Conservation (phyloP, 371 early-diverging fungal species). For the Basidiobolus meristosporus region DNA sequence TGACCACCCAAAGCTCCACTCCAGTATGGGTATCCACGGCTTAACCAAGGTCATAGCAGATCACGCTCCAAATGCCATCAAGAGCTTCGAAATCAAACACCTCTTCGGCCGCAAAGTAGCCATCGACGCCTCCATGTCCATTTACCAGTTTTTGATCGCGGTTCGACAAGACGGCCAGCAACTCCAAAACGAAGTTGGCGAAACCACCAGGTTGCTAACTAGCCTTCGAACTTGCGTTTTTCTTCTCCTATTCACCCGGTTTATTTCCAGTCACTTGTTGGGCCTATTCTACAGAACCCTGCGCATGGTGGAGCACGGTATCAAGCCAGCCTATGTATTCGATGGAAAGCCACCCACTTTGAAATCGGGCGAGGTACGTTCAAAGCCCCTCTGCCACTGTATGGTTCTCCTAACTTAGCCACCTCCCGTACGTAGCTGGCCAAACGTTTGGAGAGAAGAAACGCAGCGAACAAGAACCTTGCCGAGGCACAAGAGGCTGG, state of each 20-base stretch:
- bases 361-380: constrained; percentile 78
- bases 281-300: constrained; percentile 98
- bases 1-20: neutral
- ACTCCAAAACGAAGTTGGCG: constrained; percentile 76
- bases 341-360: constrained; percentile 97
- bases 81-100: constrained; percentile 65
- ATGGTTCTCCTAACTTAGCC: constrained; percentile 10
- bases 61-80: constrained; percentile 71
- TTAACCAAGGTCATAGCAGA: constrained; percentile 91
- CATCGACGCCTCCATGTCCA: constrained; percentile 95
- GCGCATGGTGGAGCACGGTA: constrained; percentile 95
- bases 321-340: constrained; percentile 98
- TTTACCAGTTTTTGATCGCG: constrained; percentile 99
- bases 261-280: constrained; percentile 69
- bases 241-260: neutral
- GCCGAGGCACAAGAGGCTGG: constrained; percentile 10
- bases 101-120: constrained; percentile 96
- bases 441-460: constrained; percentile 53
- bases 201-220: constrained; percentile 62
- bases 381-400: constrained; percentile 12
- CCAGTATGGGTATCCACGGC: constrained; percentile 78
- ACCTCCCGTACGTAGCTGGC: constrained; percentile 9
- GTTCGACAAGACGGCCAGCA: constrained; percentile 87
- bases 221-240: neutral
- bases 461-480: neutral